Conservation (phyloP, 164 flowering plant species). For the Hamamelis virginiana region DNA sequence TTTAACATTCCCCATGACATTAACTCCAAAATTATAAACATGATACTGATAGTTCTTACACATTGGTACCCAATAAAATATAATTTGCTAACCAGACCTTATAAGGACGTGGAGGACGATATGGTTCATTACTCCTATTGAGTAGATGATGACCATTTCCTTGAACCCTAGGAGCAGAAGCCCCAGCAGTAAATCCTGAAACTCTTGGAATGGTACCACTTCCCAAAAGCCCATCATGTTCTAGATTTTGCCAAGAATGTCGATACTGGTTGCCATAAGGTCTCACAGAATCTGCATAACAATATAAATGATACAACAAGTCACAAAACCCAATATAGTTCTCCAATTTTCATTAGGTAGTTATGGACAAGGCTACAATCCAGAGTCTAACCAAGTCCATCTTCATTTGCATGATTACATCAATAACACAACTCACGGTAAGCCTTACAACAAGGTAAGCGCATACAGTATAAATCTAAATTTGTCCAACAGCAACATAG, state of each 20-base stretch:
- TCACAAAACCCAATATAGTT: not conserved
- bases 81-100: slow-evolving; percentile 8
- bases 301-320: not conserved
- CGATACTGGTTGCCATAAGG: not conserved
- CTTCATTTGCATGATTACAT: not conserved
- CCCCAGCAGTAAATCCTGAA: not conserved
- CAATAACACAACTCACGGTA: not conserved
- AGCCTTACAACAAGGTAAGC: slow-evolving; percentile 3
- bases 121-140: slow-evolving; percentile 13
- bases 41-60: not conserved
- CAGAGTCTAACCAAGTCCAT: not conserved
- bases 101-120: slow-evolving; percentile 12
- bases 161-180: not conserved
- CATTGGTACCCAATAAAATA: not conserved
- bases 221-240: slow-evolving; percentile 20
- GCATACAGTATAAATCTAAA: not conserved
- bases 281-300: slow-evolving; percentile 11
- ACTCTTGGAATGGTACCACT: slow-evolving; percentile 8
- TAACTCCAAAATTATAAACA: not conserved
- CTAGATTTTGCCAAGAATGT: not conserved
- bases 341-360: not conserved
- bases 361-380: not conserved
- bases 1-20: not conserved
- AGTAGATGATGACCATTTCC: slow-evolving; percentile 10
- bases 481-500: not conserved